Conservation (phyloP, 2,329 filamentous ascomycete genomes). For the Phoma sp. region DNA sequence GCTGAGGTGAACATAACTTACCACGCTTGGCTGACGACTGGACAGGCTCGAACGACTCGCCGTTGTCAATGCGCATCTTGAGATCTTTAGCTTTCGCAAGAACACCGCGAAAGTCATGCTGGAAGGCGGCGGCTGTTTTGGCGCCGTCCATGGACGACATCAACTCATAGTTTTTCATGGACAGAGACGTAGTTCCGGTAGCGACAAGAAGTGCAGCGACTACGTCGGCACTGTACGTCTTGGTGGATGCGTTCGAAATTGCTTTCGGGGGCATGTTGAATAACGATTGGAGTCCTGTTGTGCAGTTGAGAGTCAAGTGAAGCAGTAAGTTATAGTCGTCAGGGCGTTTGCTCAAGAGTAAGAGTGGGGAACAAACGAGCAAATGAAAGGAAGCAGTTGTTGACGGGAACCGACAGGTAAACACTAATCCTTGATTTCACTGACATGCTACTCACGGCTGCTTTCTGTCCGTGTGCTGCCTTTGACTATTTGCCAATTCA, state of each 20-base stretch:
- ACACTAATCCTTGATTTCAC: too few species aligned
- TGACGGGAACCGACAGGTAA: too few species aligned
- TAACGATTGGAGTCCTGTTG: not conserved
- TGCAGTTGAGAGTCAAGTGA: not conserved
- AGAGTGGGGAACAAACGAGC: not conserved
- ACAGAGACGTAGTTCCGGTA: constrained; percentile 18
- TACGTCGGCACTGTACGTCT: constrained; percentile 20
- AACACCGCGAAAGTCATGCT: constrained; percentile 28
- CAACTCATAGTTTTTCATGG: constrained; percentile 22
- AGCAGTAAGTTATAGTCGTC: not conserved
- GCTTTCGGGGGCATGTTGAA: constrained; percentile 5
- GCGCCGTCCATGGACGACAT: constrained; percentile 29
- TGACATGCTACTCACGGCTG: too few species aligned
- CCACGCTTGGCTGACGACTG: constrained; percentile 24
- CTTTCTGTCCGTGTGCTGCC: too few species aligned
- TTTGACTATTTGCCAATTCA: too few species aligned
- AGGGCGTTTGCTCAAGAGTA: not conserved
- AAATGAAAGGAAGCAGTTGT: not conserved
- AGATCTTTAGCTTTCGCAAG: constrained; percentile 25
- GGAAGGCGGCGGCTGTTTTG: constrained; percentile 22
- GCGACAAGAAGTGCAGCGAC: constrained; percentile 26
- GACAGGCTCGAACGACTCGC: constrained; percentile 28
- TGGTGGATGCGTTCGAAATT: constrained; percentile 1
- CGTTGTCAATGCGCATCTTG: constrained; percentile 18
- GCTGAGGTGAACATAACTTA: constrained; percentile 13